Conservation (phyloP, 2,329 filamentous ascomycete species). For the Beauveria rudraprayagi region DNA sequence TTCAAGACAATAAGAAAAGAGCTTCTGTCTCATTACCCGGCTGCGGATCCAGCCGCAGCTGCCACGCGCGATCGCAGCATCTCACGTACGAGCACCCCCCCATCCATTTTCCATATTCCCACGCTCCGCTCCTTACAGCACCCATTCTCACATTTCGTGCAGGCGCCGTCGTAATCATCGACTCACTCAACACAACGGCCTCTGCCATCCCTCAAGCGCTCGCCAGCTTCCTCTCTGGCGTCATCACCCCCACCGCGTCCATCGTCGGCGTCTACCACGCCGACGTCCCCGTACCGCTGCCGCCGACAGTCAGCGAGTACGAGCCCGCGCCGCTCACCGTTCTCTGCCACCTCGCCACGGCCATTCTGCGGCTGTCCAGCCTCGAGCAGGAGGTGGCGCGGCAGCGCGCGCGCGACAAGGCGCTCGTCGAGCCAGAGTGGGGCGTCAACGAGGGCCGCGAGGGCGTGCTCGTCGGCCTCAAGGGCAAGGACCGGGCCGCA, state of each 20-base stretch:
- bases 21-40: conserved; percentile 44
- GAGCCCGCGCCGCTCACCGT: conserved; percentile 62
- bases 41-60: conserved; percentile 28
- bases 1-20: conserved; percentile 51
- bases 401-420: conserved; percentile 69
- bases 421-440: conserved; percentile 66
- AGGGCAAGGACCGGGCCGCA: conserved; percentile 31
- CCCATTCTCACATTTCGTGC: background rate
- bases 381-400: conserved; percentile 66
- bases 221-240: conserved; percentile 60
- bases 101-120: background rate
- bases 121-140: conserved; percentile 15
- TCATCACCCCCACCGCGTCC: conserved; percentile 59
- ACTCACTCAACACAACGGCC: conserved; percentile 64
- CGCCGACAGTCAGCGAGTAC: conserved; percentile 41
- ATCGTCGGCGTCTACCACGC: conserved; percentile 75
- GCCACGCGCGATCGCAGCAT: conserved; percentile 26
- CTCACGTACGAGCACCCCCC: conserved; percentile 32
- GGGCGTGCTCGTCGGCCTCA: conserved; percentile 65
- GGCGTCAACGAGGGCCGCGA: conserved; percentile 71
- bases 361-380: conserved; percentile 65
- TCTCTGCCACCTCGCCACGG: conserved; percentile 80
- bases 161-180: conserved; percentile 72
- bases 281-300: conserved; percentile 58
- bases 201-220: conserved; percentile 47